Conservation (phyloP, 805 yeast species). For the Metahyphopichia silvanorum region DNA sequence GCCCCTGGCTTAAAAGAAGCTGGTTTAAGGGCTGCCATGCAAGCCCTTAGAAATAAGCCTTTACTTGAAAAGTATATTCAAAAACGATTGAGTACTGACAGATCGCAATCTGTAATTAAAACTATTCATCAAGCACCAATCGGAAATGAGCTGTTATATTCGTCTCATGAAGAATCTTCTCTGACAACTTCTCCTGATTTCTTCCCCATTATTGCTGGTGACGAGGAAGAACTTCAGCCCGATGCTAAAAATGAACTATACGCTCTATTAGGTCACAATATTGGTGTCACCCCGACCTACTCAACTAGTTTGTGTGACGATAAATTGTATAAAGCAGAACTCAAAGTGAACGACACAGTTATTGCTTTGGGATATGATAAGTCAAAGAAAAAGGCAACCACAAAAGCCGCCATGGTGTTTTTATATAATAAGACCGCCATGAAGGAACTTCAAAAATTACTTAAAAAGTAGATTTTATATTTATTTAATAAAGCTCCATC, state of each 20-base stretch:
- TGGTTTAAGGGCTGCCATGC: constrained; percentile 81
- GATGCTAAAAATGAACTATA: constrained; percentile 40
- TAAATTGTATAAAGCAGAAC: constrained; percentile 22
- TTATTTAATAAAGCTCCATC: too few species aligned
- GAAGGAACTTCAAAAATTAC: background rate
- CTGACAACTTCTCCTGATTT: constrained; percentile 3
- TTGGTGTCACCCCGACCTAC: constrained; percentile 36
- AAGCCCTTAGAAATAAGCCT: constrained; percentile 58
- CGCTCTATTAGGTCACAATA: constrained; percentile 33
- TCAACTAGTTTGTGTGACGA: constrained; percentile 17
- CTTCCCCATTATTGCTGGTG: constrained; percentile 27
- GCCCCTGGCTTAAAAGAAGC: constrained; percentile 75
- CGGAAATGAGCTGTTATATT: constrained; percentile 10
- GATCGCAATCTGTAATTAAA: constrained; percentile 5
- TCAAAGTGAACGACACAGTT: constrained; percentile 24
- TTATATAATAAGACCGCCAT: constrained; percentile 7
- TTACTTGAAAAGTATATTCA: constrained; percentile 63
- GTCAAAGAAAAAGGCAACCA: constrained; percentile 38
- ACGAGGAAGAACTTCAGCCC: constrained; percentile 16
- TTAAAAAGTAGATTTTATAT: constrained; percentile 1
- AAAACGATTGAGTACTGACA: constrained; percentile 35
- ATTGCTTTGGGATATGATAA: constrained; percentile 32
- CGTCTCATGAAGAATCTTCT: constrained; percentile 4
- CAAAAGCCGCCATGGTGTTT: constrained; percentile 38
- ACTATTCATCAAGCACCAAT: background rate